Evolutionary conservation across 176 grass and related monocot genomes (phyloP), one percentile per base, ranked within the genome.

Genomic region (Musa itinerans): DNA sequence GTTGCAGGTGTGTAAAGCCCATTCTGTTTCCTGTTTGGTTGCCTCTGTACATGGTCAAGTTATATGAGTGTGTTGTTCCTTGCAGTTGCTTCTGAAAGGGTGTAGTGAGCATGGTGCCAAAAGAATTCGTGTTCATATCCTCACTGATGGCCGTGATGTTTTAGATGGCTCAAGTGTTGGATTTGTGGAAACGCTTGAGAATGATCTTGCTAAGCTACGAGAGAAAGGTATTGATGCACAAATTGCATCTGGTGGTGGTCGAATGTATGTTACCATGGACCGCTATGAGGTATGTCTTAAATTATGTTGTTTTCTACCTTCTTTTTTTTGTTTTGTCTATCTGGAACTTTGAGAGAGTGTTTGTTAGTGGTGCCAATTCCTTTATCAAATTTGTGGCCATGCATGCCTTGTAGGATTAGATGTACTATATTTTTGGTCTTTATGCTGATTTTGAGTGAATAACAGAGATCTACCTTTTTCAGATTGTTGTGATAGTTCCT

Each of bases 211-310:
- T 0, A 74, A 88, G 76, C 81, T 92, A 75, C 76, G 87, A 19
- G 89, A 83, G 29, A 86, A 96, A 56, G 92, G 92, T 71, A 54
- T 92, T 81, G 92, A 92, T 86, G 92, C 89, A 78, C 51, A 27
- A 10, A 82, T 96, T 86, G 93, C 93, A 63, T 96, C 93, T 74
- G 89, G 93, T 78, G 93, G 93, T 83, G 93, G 93, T 78, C 89
- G 93, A 71, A 96, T 96, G 93, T 79, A 92, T 16, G 93, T 96
- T 82, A 92, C 87, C 74, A 96, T 96, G 93, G 93, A 96, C 71
- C 93, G 93, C 26, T 96, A 96, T 26, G 93, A 96, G 93, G 93
- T 96, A 77, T 65, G 34, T 57, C n/a, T 25, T 57, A 15, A 57
- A 53, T 16, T 75, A 5, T 52, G 16, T 43, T 25, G 34, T 75